Evolutionary conservation across 2,329 filamentous ascomycete genomes (phyloP), one percentile per base, ranked within the genome.

Genomic region (Calonectria pauciramosa): DNA sequence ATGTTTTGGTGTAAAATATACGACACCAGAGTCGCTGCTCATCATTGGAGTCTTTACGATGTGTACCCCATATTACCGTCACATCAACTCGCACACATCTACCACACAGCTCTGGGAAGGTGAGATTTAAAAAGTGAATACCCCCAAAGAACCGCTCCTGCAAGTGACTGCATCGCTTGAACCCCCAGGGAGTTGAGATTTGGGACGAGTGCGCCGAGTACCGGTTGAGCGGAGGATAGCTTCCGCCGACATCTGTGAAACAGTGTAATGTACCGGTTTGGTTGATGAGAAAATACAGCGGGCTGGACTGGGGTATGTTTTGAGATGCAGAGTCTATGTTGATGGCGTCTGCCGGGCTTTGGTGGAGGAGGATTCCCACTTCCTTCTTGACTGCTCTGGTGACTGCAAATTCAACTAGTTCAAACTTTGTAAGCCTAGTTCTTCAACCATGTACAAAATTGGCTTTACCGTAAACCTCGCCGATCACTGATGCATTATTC

Each of bases 11-110:
- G 32, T 75, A 47, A 51, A 81, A 81, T 6, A 75, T 65, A 16
- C 79, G 78, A 13, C 79, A 80, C 79, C 79, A 81, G 9, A 71
- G 67, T 14, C 51, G 13, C 13, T 68, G 13, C 28, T 16, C 13
- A 0, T 20, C 13, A 0, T 5, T 36, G 28, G 14, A 2, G 4
- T 13, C 23, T 18, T 67, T 4, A 14, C 71, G 68, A 14, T 81
- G 77, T 20, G 78, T 68, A 6, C 79, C 79, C 79, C 79, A 81
- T 59, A 78, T 54, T 14, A 80, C 73, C 20, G 60, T 77, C 2
- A 74, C 66, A 8, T 72, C 34, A 2, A 54, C 68, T 9, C 23
- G 68, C 13, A 14, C 28, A 11, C n/a, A 13, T 10, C 10, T 2
- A 26, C 13, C 6, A 4, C 4, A 8, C 69, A 13, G 10, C n/a